Conservation (phyloP, 1,284 basidiomycete species). For the Thelephora terrestris region DNA sequence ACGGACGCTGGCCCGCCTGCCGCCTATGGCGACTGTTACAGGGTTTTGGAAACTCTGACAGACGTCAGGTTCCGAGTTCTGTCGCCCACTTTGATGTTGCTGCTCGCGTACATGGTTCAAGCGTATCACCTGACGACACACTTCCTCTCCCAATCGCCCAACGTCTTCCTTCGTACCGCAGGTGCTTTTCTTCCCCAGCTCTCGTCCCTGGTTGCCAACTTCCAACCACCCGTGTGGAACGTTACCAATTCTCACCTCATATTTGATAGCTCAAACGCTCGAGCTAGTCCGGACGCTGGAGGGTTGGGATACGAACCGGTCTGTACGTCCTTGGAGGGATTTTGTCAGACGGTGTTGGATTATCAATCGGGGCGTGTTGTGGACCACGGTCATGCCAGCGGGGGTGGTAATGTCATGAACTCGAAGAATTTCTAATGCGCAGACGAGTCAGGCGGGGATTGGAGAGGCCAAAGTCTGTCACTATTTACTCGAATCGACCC, state of each 20-base stretch:
- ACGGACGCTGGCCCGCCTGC: constrained; percentile 51
- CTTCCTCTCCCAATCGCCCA: constrained; percentile 24
- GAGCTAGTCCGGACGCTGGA: constrained; percentile 43
- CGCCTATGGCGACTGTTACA: constrained; percentile 53
- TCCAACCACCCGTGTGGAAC: constrained; percentile 60
- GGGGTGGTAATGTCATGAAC: too few relatives aligned
- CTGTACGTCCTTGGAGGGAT: constrained; percentile 37
- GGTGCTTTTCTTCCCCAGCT: constrained; percentile 36
- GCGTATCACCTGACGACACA: constrained; percentile 37
- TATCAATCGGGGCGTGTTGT: constrained; percentile 32
- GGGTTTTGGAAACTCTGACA: constrained; percentile 20
- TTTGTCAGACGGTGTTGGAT: not conserved
- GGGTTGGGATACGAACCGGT: constrained; percentile 55
- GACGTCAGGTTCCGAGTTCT: constrained; percentile 37
- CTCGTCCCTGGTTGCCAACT: constrained; percentile 45
- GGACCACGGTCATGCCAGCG: constrained; percentile 16
- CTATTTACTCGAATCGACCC: not conserved
- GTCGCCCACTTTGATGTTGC: constrained; percentile 45
- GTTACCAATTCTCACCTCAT: constrained; percentile 55
- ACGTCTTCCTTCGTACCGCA: constrained; percentile 22
- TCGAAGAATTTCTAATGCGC: not conserved
- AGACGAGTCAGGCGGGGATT: not conserved
- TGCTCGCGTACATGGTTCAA: constrained; percentile 48
- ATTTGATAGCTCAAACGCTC: constrained; percentile 62
- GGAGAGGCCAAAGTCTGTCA: not conserved